Conservation (phyloP, 2,329 filamentous ascomycete species). For the Uncinocarpus reesii region DNA sequence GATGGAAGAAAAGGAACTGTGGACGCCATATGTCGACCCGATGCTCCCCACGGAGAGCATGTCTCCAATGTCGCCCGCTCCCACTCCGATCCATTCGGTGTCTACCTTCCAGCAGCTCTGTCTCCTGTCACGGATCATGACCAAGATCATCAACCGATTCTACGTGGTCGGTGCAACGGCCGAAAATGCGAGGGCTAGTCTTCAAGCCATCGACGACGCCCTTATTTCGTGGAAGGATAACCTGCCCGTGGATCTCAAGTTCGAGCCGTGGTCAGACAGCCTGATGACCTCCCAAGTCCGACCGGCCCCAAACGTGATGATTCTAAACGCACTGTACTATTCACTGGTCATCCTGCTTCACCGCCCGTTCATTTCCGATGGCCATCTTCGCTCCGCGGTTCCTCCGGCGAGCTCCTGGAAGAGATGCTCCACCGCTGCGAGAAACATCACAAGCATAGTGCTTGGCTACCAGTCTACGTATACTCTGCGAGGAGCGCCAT, state of each 20-base stretch:
- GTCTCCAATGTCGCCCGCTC: constrained; percentile 5
- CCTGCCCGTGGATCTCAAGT: constrained; percentile 22
- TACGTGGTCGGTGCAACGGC: constrained; percentile 26
- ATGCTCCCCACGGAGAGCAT: constrained; percentile 10
- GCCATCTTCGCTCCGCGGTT: constrained; percentile 23
- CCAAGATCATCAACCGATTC: constrained; percentile 29
- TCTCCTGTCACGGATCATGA: constrained; percentile 30
- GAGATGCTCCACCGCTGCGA: constrained; percentile 28
- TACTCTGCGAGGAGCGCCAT: constrained; percentile 33
- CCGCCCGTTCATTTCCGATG: constrained; percentile 35
- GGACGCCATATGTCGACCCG: constrained; percentile 20
- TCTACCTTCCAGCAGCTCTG: constrained; percentile 31
- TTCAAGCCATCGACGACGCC: constrained; percentile 23
- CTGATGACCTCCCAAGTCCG: constrained; percentile 13
- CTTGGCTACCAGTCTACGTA: constrained; percentile 32
- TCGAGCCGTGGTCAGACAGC: constrained; percentile 22
- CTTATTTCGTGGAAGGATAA: constrained; percentile 23
- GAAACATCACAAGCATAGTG: constrained; percentile 30
- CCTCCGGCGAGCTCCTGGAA: constrained; percentile 24
- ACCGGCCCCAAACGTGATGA: constrained; percentile 26
- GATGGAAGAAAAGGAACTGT: constrained; percentile 24
- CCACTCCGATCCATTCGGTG: constrained; percentile 25
- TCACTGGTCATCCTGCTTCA: constrained; percentile 39
- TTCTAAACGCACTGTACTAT: constrained; percentile 31
- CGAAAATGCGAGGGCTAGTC: constrained; percentile 21